Base-by-base conservation (phyloP, 352 stramenopile genomes). In the Globisporangium paroecandrum region DNA sequence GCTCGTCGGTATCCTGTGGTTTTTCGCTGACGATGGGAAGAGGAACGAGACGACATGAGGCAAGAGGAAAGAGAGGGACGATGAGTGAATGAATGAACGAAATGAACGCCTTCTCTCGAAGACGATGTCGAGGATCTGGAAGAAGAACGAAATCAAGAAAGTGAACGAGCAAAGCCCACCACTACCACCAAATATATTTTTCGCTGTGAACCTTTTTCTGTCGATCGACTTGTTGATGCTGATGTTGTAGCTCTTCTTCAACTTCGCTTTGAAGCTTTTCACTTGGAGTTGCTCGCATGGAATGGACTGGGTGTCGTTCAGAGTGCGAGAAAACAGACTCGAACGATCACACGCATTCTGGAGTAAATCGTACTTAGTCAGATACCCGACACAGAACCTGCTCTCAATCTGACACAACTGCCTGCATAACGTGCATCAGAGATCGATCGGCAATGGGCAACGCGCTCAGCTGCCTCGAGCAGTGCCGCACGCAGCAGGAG, bases 401-500 rank as follows among this genome's bases (percentile, higher is more conserved):
- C 25, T 51, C 43, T 51, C 43, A 22, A n/a, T n/a, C 43, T 49
- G 43, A 22, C 43, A 49, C 12, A 49, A n/a, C 18, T 49, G 41
- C 4, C 43, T 22, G 43, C 53, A 58, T 58, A 4, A 38, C 25
- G 25, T 12, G 34, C 22, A 58, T 10, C n/a, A 59, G 53, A 58
- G 53, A 58, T 38, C 20, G 25, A n/a, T 7, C 25, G 36, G 24
- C 10, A 43, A 89, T 94, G 86, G 86, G 86, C 58, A 94, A 94
- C 72, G 70, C 83, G 65, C 78, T 94, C 68, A 93, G 91, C 69
- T 94, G 86, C 72, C 66, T 92, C 18, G 77, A 85, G 77, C 81
- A 93, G 70, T 94, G 86, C 68, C 83, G 87, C 58, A 72, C 78
- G 62, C 76, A 85, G 34, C 78, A 85, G 36, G 84, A 94, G 73